phyloP scores from a whole-genome alignment of 2,329 filamentous ascomycete genomes.

The Basipetospora chlamydospora region DNA sequence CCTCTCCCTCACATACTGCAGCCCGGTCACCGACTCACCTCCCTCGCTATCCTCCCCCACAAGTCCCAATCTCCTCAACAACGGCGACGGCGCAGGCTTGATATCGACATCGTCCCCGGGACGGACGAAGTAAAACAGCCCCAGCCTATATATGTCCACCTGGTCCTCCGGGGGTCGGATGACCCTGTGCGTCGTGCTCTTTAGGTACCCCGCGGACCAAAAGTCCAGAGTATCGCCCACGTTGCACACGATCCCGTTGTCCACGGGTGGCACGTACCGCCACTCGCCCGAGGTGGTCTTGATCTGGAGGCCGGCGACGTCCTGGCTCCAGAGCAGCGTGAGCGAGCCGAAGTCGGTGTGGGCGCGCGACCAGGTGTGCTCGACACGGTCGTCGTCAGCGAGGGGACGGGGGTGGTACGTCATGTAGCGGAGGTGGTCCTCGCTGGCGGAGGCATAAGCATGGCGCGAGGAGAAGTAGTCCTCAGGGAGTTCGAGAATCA shows the following conservation, averaged over 20 bases:
- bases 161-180: slow-evolving; percentile 20
- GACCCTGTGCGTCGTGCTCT: slow-evolving; percentile 20
- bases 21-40: slow-evolving; percentile 17
- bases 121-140: slow-evolving; percentile 21
- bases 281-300: slow-evolving; percentile 21
- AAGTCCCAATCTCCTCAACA: slow-evolving; percentile 15
- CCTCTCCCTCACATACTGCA: slow-evolving; percentile 24
- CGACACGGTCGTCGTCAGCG: slow-evolving; percentile 24
- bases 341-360: slow-evolving; percentile 39
- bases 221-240: slow-evolving; percentile 18
- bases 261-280: slow-evolving; percentile 28
- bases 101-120: slow-evolving; percentile 18
- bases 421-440: slow-evolving; percentile 43
- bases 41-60: slow-evolving; percentile 12
- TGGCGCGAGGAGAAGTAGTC: slow-evolving; percentile 38
- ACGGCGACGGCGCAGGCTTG: slow-evolving; percentile 15
- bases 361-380: slow-evolving; percentile 14
- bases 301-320: slow-evolving; percentile 37
- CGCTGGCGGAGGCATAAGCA: slow-evolving; percentile 32
- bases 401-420: slow-evolving; percentile 29
- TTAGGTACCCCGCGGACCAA: slow-evolving; percentile 16
- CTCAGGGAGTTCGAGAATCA: slow-evolving; percentile 38
- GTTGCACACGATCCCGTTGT: slow-evolving; percentile 30
- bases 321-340: slow-evolving; percentile 38
- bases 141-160: slow-evolving; percentile 15